phyloP scores from a whole-genome alignment of 257 asterid genomes.

The Nyctanthes arbortristis region DNA sequence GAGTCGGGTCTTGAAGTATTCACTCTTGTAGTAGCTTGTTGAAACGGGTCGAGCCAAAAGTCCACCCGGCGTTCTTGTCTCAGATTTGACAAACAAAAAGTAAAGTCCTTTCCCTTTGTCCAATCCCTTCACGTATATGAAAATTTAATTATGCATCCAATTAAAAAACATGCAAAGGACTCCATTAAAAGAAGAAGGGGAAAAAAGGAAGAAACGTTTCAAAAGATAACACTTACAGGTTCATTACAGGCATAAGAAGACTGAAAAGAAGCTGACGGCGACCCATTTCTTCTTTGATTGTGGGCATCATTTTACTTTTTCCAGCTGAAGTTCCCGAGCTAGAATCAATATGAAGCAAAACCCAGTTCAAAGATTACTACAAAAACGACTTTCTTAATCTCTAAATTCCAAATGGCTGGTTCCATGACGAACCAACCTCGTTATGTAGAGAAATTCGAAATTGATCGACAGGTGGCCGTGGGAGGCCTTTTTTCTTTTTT shows the following conservation, averaged over 20 bases:
- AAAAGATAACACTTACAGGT: conserved; percentile 25
- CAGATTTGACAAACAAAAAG: conserved; percentile 35
- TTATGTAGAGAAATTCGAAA: no score
- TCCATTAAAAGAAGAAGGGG: not conserved
- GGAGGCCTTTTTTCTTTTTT: no score
- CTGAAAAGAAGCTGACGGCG: conserved; percentile 46
- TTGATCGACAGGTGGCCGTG: no score
- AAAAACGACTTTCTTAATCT: no score
- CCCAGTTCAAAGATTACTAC: not conserved
- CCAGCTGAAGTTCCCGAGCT: conserved; percentile 55
- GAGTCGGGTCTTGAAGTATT: conserved; percentile 33
- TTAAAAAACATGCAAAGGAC: not conserved
- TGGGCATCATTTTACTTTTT: conserved; percentile 45
- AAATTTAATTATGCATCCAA: not conserved
- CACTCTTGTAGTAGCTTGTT: conserved; percentile 44
- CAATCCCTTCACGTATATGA: conserved; percentile 33
- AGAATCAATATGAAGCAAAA: not conserved
- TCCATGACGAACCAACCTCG: no score
- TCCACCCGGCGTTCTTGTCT: conserved; percentile 46
- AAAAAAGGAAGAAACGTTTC: not conserved
- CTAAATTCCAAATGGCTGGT: no score
- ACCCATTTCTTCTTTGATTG: conserved; percentile 34
- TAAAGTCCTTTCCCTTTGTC: conserved; percentile 46
- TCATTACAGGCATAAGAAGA: conserved; percentile 43
- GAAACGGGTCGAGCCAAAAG: conserved; percentile 32